Conservation (phyloP, 352 stramenopile genomes). For the Discostella stelligera region DNA sequence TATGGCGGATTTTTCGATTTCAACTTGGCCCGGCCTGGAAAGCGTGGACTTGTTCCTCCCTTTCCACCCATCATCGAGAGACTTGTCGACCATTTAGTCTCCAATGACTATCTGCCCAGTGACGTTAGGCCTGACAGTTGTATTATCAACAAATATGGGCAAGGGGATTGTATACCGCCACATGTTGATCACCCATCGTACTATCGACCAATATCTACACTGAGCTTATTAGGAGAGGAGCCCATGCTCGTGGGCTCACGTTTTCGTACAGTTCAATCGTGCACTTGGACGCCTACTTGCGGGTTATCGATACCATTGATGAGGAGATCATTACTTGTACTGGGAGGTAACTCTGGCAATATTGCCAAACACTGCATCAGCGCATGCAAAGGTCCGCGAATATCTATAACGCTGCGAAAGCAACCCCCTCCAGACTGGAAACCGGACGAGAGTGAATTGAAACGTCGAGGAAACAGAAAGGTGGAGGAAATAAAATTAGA, state of each 20-base stretch:
- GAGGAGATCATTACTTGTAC: slow-evolving; percentile 36
- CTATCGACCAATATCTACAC: slow-evolving; percentile 41
- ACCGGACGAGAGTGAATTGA: slow-evolving; percentile 40
- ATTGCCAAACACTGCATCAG: slow-evolving; percentile 54
- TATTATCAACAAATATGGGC: slow-evolving; percentile 53
- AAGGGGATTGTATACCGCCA: slow-evolving; percentile 48
- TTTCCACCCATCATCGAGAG: slow-evolving; percentile 35
- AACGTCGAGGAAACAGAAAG: not conserved
- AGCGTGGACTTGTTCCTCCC: slow-evolving; percentile 37
- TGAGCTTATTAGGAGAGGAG: slow-evolving; percentile 50
- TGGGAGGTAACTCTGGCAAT: slow-evolving; percentile 47
- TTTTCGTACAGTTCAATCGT: slow-evolving; percentile 34
- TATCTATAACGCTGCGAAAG: slow-evolving; percentile 54
- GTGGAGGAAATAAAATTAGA: slow-evolving; percentile 1
- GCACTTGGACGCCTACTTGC: slow-evolving; percentile 34
- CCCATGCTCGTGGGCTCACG: slow-evolving; percentile 50
- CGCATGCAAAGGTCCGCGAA: slow-evolving; percentile 35
- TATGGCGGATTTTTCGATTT: slow-evolving; percentile 52
- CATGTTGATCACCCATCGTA: slow-evolving; percentile 51
- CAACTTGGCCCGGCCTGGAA: slow-evolving; percentile 40
- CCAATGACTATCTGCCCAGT: slow-evolving; percentile 23
- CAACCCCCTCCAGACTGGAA: slow-evolving; percentile 51
- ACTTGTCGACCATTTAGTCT: slow-evolving; percentile 37
- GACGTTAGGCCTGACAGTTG: slow-evolving; percentile 42
- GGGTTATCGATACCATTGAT: slow-evolving; percentile 28